Base-by-base conservation (phyloP, 495 filamentous ascomycete species). In the Aspergillus indologenus region DNA sequence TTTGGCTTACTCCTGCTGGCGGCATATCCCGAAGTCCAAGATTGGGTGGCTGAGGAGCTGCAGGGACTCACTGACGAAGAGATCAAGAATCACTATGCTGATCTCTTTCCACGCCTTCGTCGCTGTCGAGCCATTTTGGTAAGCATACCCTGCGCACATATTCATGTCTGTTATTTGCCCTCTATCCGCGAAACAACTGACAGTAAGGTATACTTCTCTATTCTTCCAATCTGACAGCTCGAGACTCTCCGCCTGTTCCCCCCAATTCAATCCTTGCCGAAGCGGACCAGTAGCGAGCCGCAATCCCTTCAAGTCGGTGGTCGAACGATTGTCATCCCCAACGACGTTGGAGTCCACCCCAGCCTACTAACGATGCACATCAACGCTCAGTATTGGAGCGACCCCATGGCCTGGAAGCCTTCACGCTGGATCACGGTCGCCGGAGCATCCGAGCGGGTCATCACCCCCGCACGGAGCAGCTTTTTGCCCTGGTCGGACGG, bases 1-100 rank as follows among this genome's bases (percentile, higher is more conserved):
- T 80, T 68, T 57, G 63, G 59, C 11, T 52, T 83, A 14, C 45
- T 75, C 3, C 66, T 76, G 3, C 62, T 82, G 9, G 76, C 74
- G 9, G 54, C 69, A 9, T 53, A 73, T 24, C 74, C 68, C 8
- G 66, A 75, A 43, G 61, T 68, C 2, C 79, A 82, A 59, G 67
- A 69, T 8, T 77, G 73, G 75, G 44, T 80, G 26, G 59, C 62
- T 5, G 61, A 68, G 21, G 75, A 79, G 50, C 66, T 79, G 22
- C 54, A 19, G 23, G 17, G 26, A 29, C 26, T 29, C 4, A 29
- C 3, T 26, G 3, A 2, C 9, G 3, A 12, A 18, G 18, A 40
- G 12, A 4, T 18, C 18, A 22, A 49, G 21, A 18, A 24, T 2
- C 23, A 48, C 7, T 56, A 56, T 31, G 7, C 3, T 6, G 54